These are phyloP conservation scores for Monosporascus cannonballus DNA, from an alignment of 2,329 filamentous ascomycete genomes.

Conservation along the genomic window DNA sequence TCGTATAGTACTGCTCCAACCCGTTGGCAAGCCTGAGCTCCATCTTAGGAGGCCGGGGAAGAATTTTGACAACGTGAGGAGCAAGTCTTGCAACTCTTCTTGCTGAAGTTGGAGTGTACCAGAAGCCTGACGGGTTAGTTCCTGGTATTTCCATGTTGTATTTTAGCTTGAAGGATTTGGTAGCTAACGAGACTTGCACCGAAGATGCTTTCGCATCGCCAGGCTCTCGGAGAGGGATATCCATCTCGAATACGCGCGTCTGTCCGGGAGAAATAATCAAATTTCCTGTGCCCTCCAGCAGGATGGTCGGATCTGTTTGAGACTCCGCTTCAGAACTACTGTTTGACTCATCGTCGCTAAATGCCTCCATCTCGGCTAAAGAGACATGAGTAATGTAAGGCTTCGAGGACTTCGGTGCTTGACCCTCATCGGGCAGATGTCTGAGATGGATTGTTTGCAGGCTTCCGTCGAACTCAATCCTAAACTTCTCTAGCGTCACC, in stretches of 20 bases:
- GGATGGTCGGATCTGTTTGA: slow-evolving; percentile 22
- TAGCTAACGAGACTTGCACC: slow-evolving; percentile 57
- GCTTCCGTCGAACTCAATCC: slow-evolving; percentile 50
- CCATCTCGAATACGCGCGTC: slow-evolving; percentile 65
- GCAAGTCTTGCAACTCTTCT: slow-evolving; percentile 41
- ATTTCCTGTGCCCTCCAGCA: slow-evolving; percentile 52
- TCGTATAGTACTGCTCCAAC: slow-evolving; percentile 72
- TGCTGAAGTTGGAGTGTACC: slow-evolving; percentile 42
- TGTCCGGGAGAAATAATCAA: slow-evolving; percentile 62
- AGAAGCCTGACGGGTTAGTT: slow-evolving; percentile 36
- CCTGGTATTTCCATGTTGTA: slow-evolving; percentile 53
- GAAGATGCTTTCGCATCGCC: slow-evolving; percentile 66
- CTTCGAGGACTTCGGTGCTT: slow-evolving; percentile 5
- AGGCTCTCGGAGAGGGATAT: slow-evolving; percentile 70
- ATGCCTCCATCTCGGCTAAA: slow-evolving; percentile 15
- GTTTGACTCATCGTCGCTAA: slow-evolving; percentile 23
- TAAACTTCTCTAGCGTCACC: slow-evolving; percentile 44
- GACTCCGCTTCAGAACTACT: slow-evolving; percentile 19
- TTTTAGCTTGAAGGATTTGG: slow-evolving; percentile 59
- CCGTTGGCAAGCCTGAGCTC: slow-evolving; percentile 61
- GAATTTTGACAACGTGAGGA: slow-evolving; percentile 59
- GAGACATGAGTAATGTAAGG: slow-evolving; percentile 12
- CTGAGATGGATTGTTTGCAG: slow-evolving; percentile 49
- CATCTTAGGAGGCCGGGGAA: slow-evolving; percentile 89
- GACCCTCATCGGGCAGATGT: slow-evolving; percentile 27